phyloP scores from a whole-genome alignment of 345 rosid genomes.

The Moricandia arvensis region DNA sequence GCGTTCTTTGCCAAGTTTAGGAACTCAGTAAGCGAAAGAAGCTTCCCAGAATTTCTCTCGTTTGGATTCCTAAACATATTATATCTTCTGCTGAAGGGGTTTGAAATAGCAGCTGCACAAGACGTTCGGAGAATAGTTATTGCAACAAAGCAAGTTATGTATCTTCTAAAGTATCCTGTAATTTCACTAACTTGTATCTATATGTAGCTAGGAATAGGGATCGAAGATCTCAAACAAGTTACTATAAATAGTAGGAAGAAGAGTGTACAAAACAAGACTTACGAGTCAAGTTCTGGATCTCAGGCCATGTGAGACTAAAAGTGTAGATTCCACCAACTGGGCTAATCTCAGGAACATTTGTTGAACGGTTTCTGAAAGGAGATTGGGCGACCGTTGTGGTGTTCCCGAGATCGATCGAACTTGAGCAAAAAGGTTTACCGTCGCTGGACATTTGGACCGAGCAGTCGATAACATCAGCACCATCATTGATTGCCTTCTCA shows the following conservation, averaged over 20 bases:
- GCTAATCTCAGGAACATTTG: conserved; percentile 47
- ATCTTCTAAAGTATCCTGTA: not conserved
- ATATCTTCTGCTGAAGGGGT: conserved; percentile 40
- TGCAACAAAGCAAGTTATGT: not conserved
- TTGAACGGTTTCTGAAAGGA: conserved; percentile 35
- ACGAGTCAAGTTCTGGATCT: conserved; percentile 61
- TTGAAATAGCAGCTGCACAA: conserved; percentile 58
- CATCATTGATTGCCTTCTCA: conserved; percentile 60
- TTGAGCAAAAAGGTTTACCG: conserved; percentile 61
- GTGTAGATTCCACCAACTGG: conserved; percentile 47
- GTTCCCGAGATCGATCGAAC: conserved; percentile 56
- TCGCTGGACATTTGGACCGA: conserved; percentile 86
- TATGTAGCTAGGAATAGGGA: not conserved
- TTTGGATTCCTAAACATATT: conserved; percentile 57
- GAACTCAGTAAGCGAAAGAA: conserved; percentile 58
- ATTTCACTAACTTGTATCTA: not conserved
- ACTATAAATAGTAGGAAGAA: conserved; percentile 4
- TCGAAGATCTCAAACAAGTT: not conserved
- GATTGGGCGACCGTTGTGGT: conserved; percentile 46
- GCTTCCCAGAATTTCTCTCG: conserved; percentile 45
- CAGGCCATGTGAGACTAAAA: conserved; percentile 64
- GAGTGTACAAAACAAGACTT: conserved; percentile 22
- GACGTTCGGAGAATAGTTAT: conserved; percentile 15
- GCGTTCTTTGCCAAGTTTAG: conserved; percentile 59
- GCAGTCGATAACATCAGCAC: conserved; percentile 78